Evolutionary conservation across 352 stramenopile genomes (phyloP).

Genomic region (Thalassiosira tumida): DNA sequence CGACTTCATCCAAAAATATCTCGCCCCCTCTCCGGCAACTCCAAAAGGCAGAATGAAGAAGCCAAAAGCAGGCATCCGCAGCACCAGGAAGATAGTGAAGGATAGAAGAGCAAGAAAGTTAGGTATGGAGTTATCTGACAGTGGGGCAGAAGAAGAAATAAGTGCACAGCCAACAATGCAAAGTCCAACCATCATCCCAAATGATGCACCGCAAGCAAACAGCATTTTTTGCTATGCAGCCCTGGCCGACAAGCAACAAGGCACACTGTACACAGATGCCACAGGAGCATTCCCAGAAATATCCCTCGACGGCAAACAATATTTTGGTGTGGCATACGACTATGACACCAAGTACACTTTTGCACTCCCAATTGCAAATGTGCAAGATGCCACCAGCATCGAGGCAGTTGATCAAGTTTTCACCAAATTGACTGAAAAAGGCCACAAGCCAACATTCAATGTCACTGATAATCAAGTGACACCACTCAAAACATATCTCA

Average conservation of each 20-base stretch:
- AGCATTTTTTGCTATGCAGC: slow-evolving; percentile 57
- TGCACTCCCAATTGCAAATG: slow-evolving; percentile 31
- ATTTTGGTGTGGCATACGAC: slow-evolving; percentile 72
- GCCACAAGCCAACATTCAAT: slow-evolving; percentile 60
- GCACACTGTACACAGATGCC: slow-evolving; percentile 59
- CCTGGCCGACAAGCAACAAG: slow-evolving; percentile 47
- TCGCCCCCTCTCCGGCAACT: slow-evolving; percentile 19
- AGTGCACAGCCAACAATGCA: too few species aligned
- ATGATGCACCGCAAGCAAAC: background rate
- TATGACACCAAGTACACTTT: slow-evolving; percentile 74
- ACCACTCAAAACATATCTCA: slow-evolving; percentile 38
- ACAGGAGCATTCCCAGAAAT: slow-evolving; percentile 48
- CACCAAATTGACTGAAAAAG: slow-evolving; percentile 9
- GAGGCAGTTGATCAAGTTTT: slow-evolving; percentile 46
- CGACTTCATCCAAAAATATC: slow-evolving; percentile 21
- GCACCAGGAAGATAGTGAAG: background rate
- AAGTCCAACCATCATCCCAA: background rate
- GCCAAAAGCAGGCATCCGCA: slow-evolving; percentile 9
- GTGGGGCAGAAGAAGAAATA: too few species aligned
- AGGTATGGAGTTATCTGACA: too few species aligned
- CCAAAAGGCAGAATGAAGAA: slow-evolving; percentile 54
- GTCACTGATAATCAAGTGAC: slow-evolving; percentile 61
- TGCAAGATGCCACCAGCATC: slow-evolving; percentile 51
- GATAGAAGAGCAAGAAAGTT: background rate
- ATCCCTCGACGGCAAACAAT: slow-evolving; percentile 61